phyloP scores from a whole-genome alignment of 2,329 filamentous ascomycete genomes.

The Phyllosticta citriasiana region DNA sequence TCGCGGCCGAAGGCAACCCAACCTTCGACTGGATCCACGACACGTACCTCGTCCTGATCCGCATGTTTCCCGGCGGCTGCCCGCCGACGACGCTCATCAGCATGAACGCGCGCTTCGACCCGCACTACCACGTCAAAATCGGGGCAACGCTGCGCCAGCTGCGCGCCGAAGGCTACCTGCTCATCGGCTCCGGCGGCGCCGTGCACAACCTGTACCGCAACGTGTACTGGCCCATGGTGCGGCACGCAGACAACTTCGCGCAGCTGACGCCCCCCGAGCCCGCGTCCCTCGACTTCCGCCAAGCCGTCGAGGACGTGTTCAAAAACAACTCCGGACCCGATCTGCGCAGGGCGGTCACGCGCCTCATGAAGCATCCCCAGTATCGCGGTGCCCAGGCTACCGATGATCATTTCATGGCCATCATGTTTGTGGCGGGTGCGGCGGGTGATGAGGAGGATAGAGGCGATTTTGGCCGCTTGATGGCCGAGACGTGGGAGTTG shows the following conservation, averaged over 20 bases:
- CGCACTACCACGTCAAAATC: conserved; percentile 47
- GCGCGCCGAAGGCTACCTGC: conserved; percentile 44
- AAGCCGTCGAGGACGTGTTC: conserved; percentile 53
- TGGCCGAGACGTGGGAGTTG: conserved; percentile 57
- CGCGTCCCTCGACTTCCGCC: conserved; percentile 55
- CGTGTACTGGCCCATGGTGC: conserved; percentile 53
- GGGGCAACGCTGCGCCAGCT: conserved; percentile 48
- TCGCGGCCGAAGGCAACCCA: conserved; percentile 43
- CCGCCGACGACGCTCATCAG: conserved; percentile 54
- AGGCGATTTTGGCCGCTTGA: conserved; percentile 32
- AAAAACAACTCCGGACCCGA: conserved; percentile 44
- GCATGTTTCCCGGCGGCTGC: conserved; percentile 56
- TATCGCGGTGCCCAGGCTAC: conserved; percentile 59
- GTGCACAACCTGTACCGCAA: conserved; percentile 65
- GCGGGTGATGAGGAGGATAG: conserved; percentile 32
- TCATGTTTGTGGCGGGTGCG: conserved; percentile 52
- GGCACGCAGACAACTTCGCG: conserved; percentile 53
- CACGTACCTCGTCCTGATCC: conserved; percentile 57
- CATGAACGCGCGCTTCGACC: conserved; percentile 46
- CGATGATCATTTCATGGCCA: conserved; percentile 60
- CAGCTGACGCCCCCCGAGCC: conserved; percentile 48
- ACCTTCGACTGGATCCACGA: conserved; percentile 65
- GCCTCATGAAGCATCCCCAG: conserved; percentile 58
- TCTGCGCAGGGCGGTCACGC: conserved; percentile 45
- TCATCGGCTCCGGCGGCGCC: conserved; percentile 51